Base-by-base conservation (phyloP, 495 filamentous ascomycete species). In the Thozetella sp. region DNA sequence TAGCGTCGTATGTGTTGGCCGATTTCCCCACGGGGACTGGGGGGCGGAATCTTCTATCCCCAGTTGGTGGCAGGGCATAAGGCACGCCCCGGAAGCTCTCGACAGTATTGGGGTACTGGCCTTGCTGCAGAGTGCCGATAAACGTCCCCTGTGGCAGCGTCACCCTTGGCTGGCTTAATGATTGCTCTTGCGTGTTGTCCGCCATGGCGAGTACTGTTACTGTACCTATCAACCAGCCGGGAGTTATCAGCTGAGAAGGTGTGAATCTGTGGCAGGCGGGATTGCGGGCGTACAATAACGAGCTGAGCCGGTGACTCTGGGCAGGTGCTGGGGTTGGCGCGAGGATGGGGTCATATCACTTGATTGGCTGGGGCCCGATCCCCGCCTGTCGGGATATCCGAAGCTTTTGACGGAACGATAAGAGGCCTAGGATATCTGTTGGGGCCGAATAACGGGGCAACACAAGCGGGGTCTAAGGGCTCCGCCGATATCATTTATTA, bases 31-130 rank as follows among this genome's bases (percentile, higher is more conserved):
- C 53, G 22, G 53, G 64, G 51, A 68, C 76, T 9, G 83, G 75
- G 20, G 76, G 76, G 46, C 64, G 72, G 66, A 84, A 86, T 26
- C 83, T 74, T 54, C 76, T 71, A 17, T 83, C 71, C 12, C 81
- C 83, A n/a, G 70, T 69, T 1, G 83, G 81, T 0, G 79, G 72
- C 27, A 78, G 64, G 0, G 78, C 83, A 63, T 83, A 87, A 0
- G 81, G 84, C 54, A 87, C 77, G 11, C 84, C 83, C 9, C 77
- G 65, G 58, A 81, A 87, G 2, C 55, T 74, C 45, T 87, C 79
- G 13, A 85, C 62, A 13, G 72, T 63, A 45, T 76, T 72, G 0
- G 82, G 76, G 20, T 60, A 63, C 22, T 56, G 55, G 13, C 73
- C 55, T 11, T 72, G 34, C 17, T 78, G 59, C 34, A 76, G 68